phyloP scores from a whole-genome alignment of 2,329 filamentous ascomycete genomes.

The Nigrograna mackinnonii region DNA sequence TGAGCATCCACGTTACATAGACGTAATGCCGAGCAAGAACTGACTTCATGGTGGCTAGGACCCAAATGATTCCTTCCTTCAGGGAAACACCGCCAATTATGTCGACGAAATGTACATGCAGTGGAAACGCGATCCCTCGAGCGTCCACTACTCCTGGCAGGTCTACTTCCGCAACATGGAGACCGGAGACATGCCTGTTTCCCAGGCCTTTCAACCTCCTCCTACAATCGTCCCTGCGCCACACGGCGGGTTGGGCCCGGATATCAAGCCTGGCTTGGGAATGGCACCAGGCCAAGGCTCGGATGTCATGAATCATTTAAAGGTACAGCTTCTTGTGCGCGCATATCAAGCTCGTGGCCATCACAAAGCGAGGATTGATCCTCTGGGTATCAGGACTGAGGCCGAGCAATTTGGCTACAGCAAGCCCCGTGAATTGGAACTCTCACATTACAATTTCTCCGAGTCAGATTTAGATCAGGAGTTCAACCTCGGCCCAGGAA shows the following conservation, averaged over 20 bases:
- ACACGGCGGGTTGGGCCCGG: slow-evolving; percentile 73
- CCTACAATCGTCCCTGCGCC: slow-evolving; percentile 87
- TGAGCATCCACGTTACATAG: slow-evolving; percentile 47
- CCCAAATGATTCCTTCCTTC: slow-evolving; percentile 93
- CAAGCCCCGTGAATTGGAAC: slow-evolving; percentile 88
- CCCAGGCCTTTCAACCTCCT: slow-evolving; percentile 93
- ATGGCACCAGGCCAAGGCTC: slow-evolving; percentile 69
- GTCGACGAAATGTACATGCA: slow-evolving; percentile 99
- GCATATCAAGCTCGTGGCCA: slow-evolving; percentile 98
- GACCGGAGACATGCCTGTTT: slow-evolving; percentile 94
- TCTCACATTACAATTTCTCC: slow-evolving; percentile 93
- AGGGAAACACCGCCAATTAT: slow-evolving; percentile 97
- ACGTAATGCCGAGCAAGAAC: too few relatives aligned
- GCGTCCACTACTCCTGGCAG: slow-evolving; percentile 98
- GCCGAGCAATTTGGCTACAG: slow-evolving; percentile 81
- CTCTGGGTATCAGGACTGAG: slow-evolving; percentile 88
- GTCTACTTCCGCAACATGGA: slow-evolving; percentile 99
- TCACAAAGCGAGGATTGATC: slow-evolving; percentile 97
- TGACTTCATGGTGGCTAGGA: slow-evolving; percentile 54
- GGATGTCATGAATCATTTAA: slow-evolving; percentile 93
- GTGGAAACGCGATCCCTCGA: slow-evolving; percentile 92
- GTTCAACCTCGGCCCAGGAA: slow-evolving; percentile 90
- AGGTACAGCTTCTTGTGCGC: slow-evolving; percentile 94
- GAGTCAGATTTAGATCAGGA: slow-evolving; percentile 93
- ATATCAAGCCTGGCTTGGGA: slow-evolving; percentile 70